A percentile compares a stretch with the other conserved stretches of the same genome.
Conservation (phyloP, 441 rosid species). For the Erodium texanum region DNA sequence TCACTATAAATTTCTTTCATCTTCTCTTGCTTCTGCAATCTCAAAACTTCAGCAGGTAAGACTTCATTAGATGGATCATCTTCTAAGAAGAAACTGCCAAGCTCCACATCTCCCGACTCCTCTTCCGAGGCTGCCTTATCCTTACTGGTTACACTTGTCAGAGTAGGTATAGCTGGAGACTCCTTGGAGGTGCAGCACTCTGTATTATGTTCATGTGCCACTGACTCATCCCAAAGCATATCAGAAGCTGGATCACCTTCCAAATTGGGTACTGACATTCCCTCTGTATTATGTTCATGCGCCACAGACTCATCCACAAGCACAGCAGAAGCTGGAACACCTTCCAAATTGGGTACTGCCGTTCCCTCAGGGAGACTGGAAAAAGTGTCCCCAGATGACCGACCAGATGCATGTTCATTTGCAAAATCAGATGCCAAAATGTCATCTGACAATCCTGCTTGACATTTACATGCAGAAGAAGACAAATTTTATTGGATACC, state of each 20-base stretch:
- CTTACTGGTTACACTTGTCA: slow-evolving; percentile 20
- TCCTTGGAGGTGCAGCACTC: slow-evolving; percentile 31
- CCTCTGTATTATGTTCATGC: slow-evolving; percentile 25
- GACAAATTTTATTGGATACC: slow-evolving; percentile 19
- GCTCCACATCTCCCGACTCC: slow-evolving; percentile 44
- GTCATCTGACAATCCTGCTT: slow-evolving; percentile 69
- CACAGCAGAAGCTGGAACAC: slow-evolving; percentile 16
- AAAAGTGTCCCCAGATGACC: slow-evolving; percentile 23
- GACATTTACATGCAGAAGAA: slow-evolving; percentile 26
- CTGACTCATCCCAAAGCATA: slow-evolving; percentile 23
- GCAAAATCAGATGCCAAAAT: slow-evolving; percentile 50
- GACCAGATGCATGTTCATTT: slow-evolving; percentile 25
- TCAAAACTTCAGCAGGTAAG: slow-evolving; percentile 43
- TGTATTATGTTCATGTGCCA: slow-evolving; percentile 21
- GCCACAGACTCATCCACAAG: slow-evolving; percentile 23
- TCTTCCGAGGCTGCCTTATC: slow-evolving; percentile 32
- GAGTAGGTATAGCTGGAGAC: slow-evolving; percentile 22
- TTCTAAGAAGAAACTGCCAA: slow-evolving; percentile 61
- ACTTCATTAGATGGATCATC: slow-evolving; percentile 34
- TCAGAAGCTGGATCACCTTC: slow-evolving; percentile 17
- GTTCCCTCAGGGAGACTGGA: slow-evolving; percentile 20
- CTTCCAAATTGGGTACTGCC: slow-evolving; percentile 20
- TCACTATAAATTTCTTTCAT: slow-evolving; percentile 48
- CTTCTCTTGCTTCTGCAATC: slow-evolving; percentile 60
- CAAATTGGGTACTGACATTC: slow-evolving; percentile 17